Conservation (phyloP, 1,284 basidiomycete genomes). For the Microbotryum intermedium region DNA sequence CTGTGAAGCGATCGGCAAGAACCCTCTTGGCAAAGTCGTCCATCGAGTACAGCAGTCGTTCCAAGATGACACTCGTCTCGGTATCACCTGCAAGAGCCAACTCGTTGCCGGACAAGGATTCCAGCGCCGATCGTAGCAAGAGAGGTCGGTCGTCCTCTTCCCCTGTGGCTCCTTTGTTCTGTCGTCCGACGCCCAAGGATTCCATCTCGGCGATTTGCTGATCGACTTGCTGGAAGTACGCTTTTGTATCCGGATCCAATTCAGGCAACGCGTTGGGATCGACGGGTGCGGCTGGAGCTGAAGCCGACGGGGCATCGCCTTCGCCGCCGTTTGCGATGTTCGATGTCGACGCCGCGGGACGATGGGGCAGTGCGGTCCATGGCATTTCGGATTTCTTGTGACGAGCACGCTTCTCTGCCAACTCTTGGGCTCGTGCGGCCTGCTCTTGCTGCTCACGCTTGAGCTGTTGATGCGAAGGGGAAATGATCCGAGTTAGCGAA, state of each 20-base stretch:
- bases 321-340: no score
- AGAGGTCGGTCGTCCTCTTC: slow-evolving; percentile 58
- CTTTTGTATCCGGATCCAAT: slow-evolving; percentile 34
- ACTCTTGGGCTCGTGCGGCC: slow-evolving; percentile 14
- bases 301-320: no score
- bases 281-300: neutral
- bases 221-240: slow-evolving; percentile 34
- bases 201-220: slow-evolving; percentile 33
- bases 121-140: slow-evolving; percentile 73
- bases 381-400: slow-evolving; percentile 23
- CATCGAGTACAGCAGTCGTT: slow-evolving; percentile 81
- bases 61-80: slow-evolving; percentile 77
- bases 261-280: slow-evolving; percentile 30
- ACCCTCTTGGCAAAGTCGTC: slow-evolving; percentile 85
- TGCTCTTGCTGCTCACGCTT: slow-evolving; percentile 24
- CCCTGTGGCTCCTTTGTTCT: slow-evolving; percentile 10
- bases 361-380: slow-evolving; percentile 9
- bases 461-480: slow-evolving; percentile 1
- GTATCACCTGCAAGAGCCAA: slow-evolving; percentile 81
- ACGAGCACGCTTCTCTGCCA: slow-evolving; percentile 18
- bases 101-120: slow-evolving; percentile 76
- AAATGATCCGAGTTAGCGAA: no score
- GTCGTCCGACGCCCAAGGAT: slow-evolving; percentile 12
- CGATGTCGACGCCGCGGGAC: neutral
- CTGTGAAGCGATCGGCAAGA: slow-evolving; percentile 70